phyloP scores from a whole-genome alignment of 1,139 yeast species.

The Scheffersomyces illinoinensis region DNA sequence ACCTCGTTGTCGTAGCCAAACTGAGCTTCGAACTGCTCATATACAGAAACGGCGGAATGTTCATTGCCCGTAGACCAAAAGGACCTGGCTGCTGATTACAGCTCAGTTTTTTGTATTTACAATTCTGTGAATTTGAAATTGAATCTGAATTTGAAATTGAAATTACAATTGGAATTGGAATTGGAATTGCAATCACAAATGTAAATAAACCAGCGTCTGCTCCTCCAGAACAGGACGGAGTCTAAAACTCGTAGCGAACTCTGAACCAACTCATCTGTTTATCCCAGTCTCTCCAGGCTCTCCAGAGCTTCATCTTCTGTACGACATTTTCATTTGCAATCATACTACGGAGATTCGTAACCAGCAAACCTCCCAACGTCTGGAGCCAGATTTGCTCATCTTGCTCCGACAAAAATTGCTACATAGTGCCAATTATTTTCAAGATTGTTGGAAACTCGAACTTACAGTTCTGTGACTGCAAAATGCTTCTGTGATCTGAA shows the following conservation, averaged over 20 bases:
- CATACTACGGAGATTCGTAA: background rate
- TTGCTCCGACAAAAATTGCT: no score
- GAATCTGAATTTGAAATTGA: no score
- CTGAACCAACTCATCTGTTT: no score
- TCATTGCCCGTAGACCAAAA: no score
- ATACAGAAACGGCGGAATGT: no score
- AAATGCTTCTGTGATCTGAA: background rate
- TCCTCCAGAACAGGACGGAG: no score
- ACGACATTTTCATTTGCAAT: background rate
- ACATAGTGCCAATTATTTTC: background rate
- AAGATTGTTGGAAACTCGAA: background rate
- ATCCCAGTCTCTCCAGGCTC: background rate
- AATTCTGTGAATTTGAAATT: no score
- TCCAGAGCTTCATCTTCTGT: background rate
- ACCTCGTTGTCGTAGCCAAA: background rate
- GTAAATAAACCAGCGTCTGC: background rate
- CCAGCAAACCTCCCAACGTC: no score
- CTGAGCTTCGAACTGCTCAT: background rate
- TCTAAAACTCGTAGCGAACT: no score
- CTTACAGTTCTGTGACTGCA: background rate
- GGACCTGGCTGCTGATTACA: no score
- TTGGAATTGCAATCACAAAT: background rate
- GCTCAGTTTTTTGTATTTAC: no score
- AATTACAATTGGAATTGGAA: background rate
- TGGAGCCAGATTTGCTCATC: no score